A percentile compares a stretch with the other conserved stretches of the same genome.
Evolutionary conservation across 495 filamentous ascomycete genomes (phyloP).

Genomic region (Daldinia caldariorum): DNA sequence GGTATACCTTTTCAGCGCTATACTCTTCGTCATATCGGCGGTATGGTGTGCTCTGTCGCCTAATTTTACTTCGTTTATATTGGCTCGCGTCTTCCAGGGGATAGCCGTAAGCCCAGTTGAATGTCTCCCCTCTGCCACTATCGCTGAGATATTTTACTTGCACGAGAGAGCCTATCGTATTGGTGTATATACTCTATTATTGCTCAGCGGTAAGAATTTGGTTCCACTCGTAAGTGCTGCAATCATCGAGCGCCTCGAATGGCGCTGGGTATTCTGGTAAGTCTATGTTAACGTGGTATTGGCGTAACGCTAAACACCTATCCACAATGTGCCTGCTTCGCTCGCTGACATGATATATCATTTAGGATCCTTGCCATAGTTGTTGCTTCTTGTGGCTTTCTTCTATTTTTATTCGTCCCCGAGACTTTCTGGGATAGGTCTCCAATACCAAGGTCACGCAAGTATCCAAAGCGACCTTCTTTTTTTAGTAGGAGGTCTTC

Average conservation of each 20-base stretch:
- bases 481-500: slow-evolving; percentile 57
- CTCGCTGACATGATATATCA: slow-evolving; percentile 36
- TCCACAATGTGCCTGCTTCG: background rate
- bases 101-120: slow-evolving; percentile 92
- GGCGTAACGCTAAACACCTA: background rate
- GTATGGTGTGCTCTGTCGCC: slow-evolving; percentile 89
- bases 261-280: slow-evolving; percentile 95
- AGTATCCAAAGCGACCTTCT: slow-evolving; percentile 47
- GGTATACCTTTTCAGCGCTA: slow-evolving; percentile 82
- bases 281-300: slow-evolving; percentile 35
- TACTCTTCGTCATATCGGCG: slow-evolving; percentile 78
- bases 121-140: slow-evolving; percentile 91
- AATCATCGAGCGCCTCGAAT: slow-evolving; percentile 78
- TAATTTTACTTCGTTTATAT: slow-evolving; percentile 79
- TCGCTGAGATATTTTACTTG: slow-evolving; percentile 96
- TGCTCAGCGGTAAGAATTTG: slow-evolving; percentile 93
- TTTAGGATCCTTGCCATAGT: slow-evolving; percentile 84
- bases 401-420: slow-evolving; percentile 91
- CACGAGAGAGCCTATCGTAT: slow-evolving; percentile 94
- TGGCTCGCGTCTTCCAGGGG: slow-evolving; percentile 88
- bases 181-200: slow-evolving; percentile 91
- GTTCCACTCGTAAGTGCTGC: slow-evolving; percentile 88
- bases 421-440: slow-evolving; percentile 97
- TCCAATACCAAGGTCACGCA: slow-evolving; percentile 66
- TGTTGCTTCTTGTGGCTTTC: slow-evolving; percentile 74